Conservation (phyloP, 1,284 basidiomycete genomes). For the Malassezia vespertilionis region DNA sequence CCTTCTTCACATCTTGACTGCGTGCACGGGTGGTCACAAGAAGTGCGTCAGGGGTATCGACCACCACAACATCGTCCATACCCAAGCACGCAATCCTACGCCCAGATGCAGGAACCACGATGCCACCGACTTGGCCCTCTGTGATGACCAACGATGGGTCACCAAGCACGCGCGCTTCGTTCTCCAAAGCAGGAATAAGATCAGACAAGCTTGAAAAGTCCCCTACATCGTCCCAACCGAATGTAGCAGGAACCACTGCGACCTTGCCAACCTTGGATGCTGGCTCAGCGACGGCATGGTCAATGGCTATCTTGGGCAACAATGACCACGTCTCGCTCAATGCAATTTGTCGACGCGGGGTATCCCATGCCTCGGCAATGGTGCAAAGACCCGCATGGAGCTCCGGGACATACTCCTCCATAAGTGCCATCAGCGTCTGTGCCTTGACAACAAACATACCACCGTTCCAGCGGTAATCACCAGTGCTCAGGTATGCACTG, state of each 20-base stretch:
- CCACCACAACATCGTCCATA: slow-evolving; percentile 46
- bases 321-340: slow-evolving; percentile 37
- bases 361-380: slow-evolving; percentile 41
- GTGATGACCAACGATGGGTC: slow-evolving; percentile 38
- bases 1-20: slow-evolving; percentile 47
- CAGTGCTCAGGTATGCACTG: slow-evolving; percentile 39
- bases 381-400: slow-evolving; percentile 35
- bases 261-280: slow-evolving; percentile 42
- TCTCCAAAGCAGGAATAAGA: slow-evolving; percentile 44
- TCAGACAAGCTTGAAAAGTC: slow-evolving; percentile 44
- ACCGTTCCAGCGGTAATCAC: slow-evolving; percentile 47
- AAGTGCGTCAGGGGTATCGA: slow-evolving; percentile 45
- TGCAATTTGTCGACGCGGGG: slow-evolving; percentile 20
- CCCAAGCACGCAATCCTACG: slow-evolving; percentile 43
- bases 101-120: slow-evolving; percentile 39
- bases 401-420: slow-evolving; percentile 34
- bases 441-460: slow-evolving; percentile 48
- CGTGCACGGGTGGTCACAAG: slow-evolving; percentile 44
- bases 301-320: slow-evolving; percentile 46
- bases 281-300: slow-evolving; percentile 47
- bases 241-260: slow-evolving; percentile 45
- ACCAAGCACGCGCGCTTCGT: slow-evolving; percentile 44
- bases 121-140: slow-evolving; percentile 42
- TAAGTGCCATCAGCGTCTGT: slow-evolving; percentile 30
- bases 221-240: slow-evolving; percentile 48